Evolutionary conservation across 1,139 yeast species (phyloP), one percentile per base, ranked within the genome.

Genomic region (Petasospora rhodanensis): DNA sequence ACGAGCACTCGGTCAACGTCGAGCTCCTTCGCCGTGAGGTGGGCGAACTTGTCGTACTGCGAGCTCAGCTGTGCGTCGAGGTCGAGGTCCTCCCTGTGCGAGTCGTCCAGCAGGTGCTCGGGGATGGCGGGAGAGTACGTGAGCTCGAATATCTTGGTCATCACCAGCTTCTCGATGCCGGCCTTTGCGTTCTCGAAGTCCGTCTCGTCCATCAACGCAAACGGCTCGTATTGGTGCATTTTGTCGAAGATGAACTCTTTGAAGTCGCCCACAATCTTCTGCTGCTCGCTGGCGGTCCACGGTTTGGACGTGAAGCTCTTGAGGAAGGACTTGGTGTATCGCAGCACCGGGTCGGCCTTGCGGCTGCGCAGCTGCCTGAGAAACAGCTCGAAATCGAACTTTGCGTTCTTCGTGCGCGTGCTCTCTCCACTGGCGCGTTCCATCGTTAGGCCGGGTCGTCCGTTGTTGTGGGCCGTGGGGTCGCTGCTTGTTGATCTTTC

Each of bases 91-190:
- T 69, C 67, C 30, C 59, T 66, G 43, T 79, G 85, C 11, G 69
- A 68, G 14, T 61, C 68, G 22, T 73, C 72, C 12, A 66, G 43
- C 6, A 26, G 27, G 5, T 62, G 51, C 18, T 64, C 60, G 3
- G 66, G 59, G 16, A 85, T 72, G 35, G 71, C 80, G 0, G 97
- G 97, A 0, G 96, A 79, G 52, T 84, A 93, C 24, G 93, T 82
- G 36, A 73, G 75, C 2, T 68, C 68, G 54, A 87, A 89, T 5
- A 93, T 59, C 46, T 96, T 68, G 41, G 91, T 89, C 95, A 89
- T 86, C 8, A 93, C 68, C 25, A 93, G 68, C 55, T 93, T 93
- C 57, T 93, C 99, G 54, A 91, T 69, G 0, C 98, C 98, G 52
- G 87, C 96, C 43, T 81, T 64, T 2, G 95, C 81, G 51, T 89